A percentile compares a stretch with the other conserved stretches of the same genome.
These are phyloP conservation scores for Miscanthus lutarioriparius DNA, from an alignment of 176 grass and related monocot genomes.

Conservation along the genomic window DNA sequence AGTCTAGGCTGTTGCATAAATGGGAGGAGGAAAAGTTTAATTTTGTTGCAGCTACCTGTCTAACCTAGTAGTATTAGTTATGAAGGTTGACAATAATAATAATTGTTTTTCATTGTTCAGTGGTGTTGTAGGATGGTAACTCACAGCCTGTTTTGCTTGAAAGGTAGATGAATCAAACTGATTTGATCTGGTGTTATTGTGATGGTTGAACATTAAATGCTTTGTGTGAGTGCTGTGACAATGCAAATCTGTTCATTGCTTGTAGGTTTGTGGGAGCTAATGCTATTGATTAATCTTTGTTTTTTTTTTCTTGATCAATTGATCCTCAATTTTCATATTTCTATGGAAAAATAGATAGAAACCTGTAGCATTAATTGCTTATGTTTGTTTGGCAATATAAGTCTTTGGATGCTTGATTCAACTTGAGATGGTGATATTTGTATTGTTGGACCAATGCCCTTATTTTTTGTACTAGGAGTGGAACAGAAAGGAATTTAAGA, in stretches of 20 bases:
- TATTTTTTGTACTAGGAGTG: neutral
- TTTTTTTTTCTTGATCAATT: neutral
- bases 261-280: neutral
- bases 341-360: neutral
- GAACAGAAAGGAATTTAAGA: neutral
- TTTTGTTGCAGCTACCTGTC: conserved; percentile 2
- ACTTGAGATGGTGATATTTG: neutral
- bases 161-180: neutral
- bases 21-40: neutral
- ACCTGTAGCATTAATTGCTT: neutral
- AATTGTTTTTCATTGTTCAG: neutral
- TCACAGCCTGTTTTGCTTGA: neutral
- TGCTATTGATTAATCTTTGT: neutral
- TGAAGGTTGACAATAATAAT: neutral
- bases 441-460: neutral
- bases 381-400: conserved; percentile 3
- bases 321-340: conserved; percentile 1
- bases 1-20: neutral
- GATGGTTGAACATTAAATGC: neutral
- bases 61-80: neutral
- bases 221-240: neutral
- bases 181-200: neutral
- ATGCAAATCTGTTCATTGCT: neutral
- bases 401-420: conserved; percentile 22
- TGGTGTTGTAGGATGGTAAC: neutral